These are phyloP conservation scores for Phaeodactylum tricornutum DNA, from an alignment of 108 stramenopile genomes.

Conservation along the genomic window DNA sequence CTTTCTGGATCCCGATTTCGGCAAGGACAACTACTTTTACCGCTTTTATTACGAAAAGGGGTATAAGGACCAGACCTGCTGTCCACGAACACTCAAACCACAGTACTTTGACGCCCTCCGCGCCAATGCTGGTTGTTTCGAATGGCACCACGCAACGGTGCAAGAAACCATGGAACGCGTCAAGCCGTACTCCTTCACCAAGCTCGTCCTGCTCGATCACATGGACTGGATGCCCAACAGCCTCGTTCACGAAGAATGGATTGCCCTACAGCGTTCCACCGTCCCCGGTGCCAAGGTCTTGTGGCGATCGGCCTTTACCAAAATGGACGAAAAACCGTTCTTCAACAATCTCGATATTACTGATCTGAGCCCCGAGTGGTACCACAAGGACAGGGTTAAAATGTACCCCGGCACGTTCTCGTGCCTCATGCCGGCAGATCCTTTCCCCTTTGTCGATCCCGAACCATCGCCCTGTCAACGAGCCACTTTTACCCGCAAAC, in stretches of 20 bases:
- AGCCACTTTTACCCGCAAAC: slow-evolving; percentile 27
- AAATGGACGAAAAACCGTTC: slow-evolving; percentile 51
- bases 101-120: slow-evolving; percentile 36
- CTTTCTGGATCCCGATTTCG: slow-evolving; percentile 48
- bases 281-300: slow-evolving; percentile 39
- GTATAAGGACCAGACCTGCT: slow-evolving; percentile 48
- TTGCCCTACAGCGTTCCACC: slow-evolving; percentile 46
- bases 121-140: slow-evolving; percentile 41
- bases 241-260: slow-evolving; percentile 50
- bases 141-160: slow-evolving; percentile 51
- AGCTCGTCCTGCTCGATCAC: slow-evolving; percentile 43
- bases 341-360: slow-evolving; percentile 45
- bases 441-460: slow-evolving; percentile 40
- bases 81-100: slow-evolving; percentile 35
- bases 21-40: slow-evolving; percentile 42
- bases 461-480: slow-evolving; percentile 40
- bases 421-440: slow-evolving; percentile 36
- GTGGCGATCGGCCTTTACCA: slow-evolving; percentile 54
- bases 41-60: slow-evolving; percentile 47
- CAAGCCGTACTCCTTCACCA: slow-evolving; percentile 45
- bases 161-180: slow-evolving; percentile 57
- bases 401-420: slow-evolving; percentile 51
- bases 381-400: slow-evolving; percentile 49
- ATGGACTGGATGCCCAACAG: slow-evolving; percentile 60
- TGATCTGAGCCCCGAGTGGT: slow-evolving; percentile 44